phyloP scores from a whole-genome alignment of 352 stramenopile genomes.

The Phytophthora palmivora region DNA sequence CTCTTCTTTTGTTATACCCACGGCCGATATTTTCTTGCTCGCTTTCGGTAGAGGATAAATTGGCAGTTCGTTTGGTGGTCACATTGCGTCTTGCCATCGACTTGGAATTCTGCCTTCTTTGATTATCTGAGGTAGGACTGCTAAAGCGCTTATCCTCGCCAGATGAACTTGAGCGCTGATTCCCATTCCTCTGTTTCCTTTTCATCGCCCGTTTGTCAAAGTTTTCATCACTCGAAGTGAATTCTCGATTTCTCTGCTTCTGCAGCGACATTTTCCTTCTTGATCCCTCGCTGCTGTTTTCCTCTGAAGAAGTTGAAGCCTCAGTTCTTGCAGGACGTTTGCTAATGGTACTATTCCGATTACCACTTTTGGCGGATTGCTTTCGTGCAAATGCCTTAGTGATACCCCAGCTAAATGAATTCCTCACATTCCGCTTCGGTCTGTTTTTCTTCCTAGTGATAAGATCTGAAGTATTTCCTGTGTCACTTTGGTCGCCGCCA shows the following conservation, averaged over 20 bases:
- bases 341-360: conserved; percentile 7
- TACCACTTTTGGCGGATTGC: conserved; percentile 33
- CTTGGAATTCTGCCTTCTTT: conserved; percentile 1
- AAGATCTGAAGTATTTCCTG: conserved; percentile 22
- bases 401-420: conserved; percentile 81
- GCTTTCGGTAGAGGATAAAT: conserved; percentile 32
- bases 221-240: conserved; percentile 31
- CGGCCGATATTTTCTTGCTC: conserved; percentile 13
- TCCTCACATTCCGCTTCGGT: conserved; percentile 59
- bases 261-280: conserved; percentile 7
- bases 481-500: conserved; percentile 21
- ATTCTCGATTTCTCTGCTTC: conserved; percentile 12
- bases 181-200: conserved; percentile 4
- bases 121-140: conserved; percentile 21
- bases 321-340: not conserved
- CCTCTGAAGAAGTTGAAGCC: conserved; percentile 23
- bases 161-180: conserved; percentile 18
- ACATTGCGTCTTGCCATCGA: conserved; percentile 9
- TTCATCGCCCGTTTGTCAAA: not conserved
- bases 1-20: conserved; percentile 5
- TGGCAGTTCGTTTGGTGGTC: conserved; percentile 1
- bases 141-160: conserved; percentile 1
- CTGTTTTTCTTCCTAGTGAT: conserved; percentile 21
- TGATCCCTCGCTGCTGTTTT: conserved; percentile 8
- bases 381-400: conserved; percentile 73